Evolutionary conservation across 495 filamentous ascomycete genomes (phyloP), one percentile per base, ranked within the genome.

Genomic region (Aspergillus baeticus): DNA sequence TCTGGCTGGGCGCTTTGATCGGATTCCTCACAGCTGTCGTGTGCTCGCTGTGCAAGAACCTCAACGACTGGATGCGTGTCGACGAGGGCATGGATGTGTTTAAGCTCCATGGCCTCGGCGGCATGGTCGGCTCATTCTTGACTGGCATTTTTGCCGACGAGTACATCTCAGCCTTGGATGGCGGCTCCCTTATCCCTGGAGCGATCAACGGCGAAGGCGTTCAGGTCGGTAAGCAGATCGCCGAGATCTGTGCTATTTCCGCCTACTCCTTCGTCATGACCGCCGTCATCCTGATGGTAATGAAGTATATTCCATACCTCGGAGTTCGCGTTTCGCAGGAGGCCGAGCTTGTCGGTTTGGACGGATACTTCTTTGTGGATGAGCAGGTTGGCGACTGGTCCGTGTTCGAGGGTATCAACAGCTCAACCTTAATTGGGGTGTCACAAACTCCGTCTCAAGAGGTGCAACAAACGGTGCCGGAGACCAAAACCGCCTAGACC

Each of bases 11-110:
- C 6, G 82, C 77, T 5, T 66, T 78, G 20, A 84, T 87, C 51
- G 83, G 83, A 15, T 81, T 86, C 69, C 52, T 86, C 18, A 84
- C 83, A 6, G 77, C 71, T 11, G 68, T 78, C 10, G 70, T 80
- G 10, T 85, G 82, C 59, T 68, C 80, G 13, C 53, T 69, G 2
- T 62, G 76, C 15, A 73, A 84, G 60, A 64, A 83, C 53, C 29
- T 86, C 56, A 86, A 84, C 57, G 64, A 82, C 11, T 84, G 76
- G 81, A 46, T 86, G 7, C 64, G 67, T 51, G 82, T 86, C 47
- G 84, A 87, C 59, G 83, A 86, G 52, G 79, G 81, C 2, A 74
- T 86, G 69, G 81, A 85, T 54, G 82, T 87, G 17, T 86, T 86
- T 69, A 84, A 83, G 55, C 76, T 85, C 21, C 83, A 87, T 62